Evolutionary conservation across 768 basidiomycete genomes (phyloP).

Genomic region (Chalciporus piperatus): DNA sequence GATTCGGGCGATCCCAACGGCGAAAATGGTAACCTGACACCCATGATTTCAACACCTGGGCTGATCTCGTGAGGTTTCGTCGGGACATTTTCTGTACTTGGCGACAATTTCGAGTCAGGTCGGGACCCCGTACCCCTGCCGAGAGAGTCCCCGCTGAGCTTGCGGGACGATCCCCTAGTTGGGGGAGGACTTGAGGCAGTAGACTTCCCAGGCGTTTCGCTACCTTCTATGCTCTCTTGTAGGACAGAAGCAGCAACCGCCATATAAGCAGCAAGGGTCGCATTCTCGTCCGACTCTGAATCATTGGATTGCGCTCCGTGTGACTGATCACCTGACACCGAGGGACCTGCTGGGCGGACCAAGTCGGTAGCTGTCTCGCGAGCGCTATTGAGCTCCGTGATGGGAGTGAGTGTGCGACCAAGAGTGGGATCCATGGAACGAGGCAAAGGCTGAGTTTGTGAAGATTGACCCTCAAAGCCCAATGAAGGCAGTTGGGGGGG

Average conservation of each 20-base stretch:
- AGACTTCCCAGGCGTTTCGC: conserved; percentile 15
- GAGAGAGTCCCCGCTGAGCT: conserved; percentile 37
- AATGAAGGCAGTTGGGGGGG: conserved; percentile 61
- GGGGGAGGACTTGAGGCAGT: conserved; percentile 27
- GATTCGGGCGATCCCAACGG: conserved; percentile 30
- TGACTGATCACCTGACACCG: conserved; percentile 18
- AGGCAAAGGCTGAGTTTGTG: conserved; percentile 9
- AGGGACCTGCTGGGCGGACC: conserved; percentile 10
- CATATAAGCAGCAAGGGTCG: conserved; percentile 16
- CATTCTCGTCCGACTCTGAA: conserved; percentile 29
- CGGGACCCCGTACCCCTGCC: conserved; percentile 29
- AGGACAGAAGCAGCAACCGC: conserved; percentile 19
- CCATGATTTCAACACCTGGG: conserved; percentile 24
- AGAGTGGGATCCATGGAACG: conserved; percentile 21
- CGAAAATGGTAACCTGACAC: conserved; percentile 31
- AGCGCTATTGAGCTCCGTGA: conserved; percentile 51
- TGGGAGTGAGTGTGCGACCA: conserved; percentile 54
- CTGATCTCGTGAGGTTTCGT: conserved; percentile 21
- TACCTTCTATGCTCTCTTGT: conserved; percentile 15
- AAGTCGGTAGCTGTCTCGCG: conserved; percentile 28
- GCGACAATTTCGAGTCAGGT: conserved; percentile 40
- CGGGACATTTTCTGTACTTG: conserved; percentile 19
- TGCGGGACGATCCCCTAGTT: conserved; percentile 22
- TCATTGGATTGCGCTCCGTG: conserved; percentile 7
- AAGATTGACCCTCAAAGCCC: conserved; percentile 38